Base-by-base conservation (phyloP, 805 yeast species). In the Peterozyma toletana region DNA sequence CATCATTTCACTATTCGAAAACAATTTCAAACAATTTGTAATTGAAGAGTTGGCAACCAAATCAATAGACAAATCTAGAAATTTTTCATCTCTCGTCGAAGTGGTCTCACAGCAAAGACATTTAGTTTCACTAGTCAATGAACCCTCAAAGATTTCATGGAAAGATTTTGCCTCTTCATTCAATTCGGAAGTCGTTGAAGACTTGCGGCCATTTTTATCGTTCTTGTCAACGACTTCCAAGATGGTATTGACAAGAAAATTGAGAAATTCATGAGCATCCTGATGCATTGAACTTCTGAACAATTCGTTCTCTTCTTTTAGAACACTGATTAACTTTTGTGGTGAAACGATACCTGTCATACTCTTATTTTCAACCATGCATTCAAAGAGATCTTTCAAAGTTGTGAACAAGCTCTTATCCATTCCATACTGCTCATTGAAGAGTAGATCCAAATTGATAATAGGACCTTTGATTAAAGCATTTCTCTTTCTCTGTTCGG, bases 191-290 rank as follows among this genome's bases (percentile, higher is more conserved):
- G 38, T 17, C 3, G 34, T 39, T 6, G 47, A 44, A 6, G 33
- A 14, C 10, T 44, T 40, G 18, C 47, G 33, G 5, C 14, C 37
- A 44, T 43, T 3, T 39, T 36, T 3, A 44, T 40, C 9, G 46
- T 62, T 60, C 10, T 29, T 45, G 38, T 70, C 74, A 27, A 72
- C 63, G 14, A 84, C 71, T 49, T 86, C 89, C 11, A 75, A 66
- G 15, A 71, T 69, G 51, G 67, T 76, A 61, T 93, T 93, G 42
- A 93, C 68, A 52, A 90, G 60, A 56, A 86, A 90, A 59, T 90
- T 91, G 57, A 90, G 73, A 62, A 93, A 93, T 64, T 93, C 99
- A 63, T 93, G 99, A 5, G 98, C 97, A 68, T 93, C 99, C 59
- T 93, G 99, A 60, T 93, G 99, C 96, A 89, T 90, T 37, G 86